These are phyloP conservation scores for Ceratobasidium sp. DNA, from an alignment of 1,284 basidiomycete species.

Conservation along the genomic window DNA sequence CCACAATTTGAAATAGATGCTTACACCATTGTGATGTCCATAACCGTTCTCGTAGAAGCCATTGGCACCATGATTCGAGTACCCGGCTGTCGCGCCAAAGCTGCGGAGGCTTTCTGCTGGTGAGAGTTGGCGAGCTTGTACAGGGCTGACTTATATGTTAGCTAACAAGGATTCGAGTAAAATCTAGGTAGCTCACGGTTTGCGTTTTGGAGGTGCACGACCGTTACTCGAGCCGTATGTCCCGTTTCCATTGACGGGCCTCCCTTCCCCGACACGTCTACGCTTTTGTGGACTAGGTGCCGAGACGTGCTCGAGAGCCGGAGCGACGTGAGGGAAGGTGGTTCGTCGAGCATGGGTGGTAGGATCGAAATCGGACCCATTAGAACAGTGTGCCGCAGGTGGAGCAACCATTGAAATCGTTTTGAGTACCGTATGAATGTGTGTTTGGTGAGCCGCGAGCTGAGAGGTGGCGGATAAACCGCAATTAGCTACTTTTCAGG, in stretches of 20 bases:
- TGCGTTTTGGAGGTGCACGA: conserved; percentile 44
- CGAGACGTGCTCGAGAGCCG: conserved; percentile 53
- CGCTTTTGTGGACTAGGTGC: conserved; percentile 43
- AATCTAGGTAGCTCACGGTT: conserved; percentile 24
- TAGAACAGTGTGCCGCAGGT: conserved; percentile 63
- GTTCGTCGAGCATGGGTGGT: conserved; percentile 72
- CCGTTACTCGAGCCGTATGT: conserved; percentile 21
- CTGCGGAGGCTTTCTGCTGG: conserved; percentile 40
- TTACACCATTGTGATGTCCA: conserved; percentile 45
- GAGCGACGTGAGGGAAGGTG: conserved; percentile 78
- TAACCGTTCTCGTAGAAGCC: conserved; percentile 45
- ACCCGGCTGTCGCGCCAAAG: conserved; percentile 24
- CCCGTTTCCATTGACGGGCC: conserved; percentile 20
- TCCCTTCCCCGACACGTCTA: conserved; percentile 33
- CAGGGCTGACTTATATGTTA: conserved; percentile 5
- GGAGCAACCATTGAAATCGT: conserved; percentile 39
- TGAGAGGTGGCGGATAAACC: conserved; percentile 51
- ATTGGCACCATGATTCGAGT: conserved; percentile 37
- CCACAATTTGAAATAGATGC: conserved; percentile 37
- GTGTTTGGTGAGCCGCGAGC: conserved; percentile 77
- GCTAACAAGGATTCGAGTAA: background rate
- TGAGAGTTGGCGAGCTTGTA: conserved; percentile 25
- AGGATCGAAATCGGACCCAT: conserved; percentile 73
- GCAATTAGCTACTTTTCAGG: background rate
- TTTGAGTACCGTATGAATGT: conserved; percentile 72